Evolutionary conservation across 371 early-diverging fungal genomes (phyloP).

Genomic region (Dichotomocladium elegans): DNA sequence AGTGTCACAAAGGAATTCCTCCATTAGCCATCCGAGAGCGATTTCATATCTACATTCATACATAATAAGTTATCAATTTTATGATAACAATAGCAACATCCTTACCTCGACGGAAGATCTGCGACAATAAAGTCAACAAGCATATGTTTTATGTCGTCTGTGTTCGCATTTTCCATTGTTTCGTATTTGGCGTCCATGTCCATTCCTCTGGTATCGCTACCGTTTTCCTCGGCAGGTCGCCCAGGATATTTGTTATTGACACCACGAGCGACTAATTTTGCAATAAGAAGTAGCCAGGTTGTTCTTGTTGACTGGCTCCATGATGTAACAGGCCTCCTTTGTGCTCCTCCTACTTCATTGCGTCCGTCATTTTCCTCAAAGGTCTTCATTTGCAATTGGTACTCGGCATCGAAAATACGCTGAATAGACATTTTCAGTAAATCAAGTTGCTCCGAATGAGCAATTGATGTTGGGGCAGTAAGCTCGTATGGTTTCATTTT

Average conservation of each 20-base stretch:
- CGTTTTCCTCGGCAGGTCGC: not conserved
- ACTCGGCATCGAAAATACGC: conserved; percentile 34
- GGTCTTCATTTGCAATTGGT: conserved; percentile 5
- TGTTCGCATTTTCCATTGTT: conserved; percentile 3
- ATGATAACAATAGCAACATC: not conserved
- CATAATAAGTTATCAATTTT: not conserved
- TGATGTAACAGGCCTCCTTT: not conserved
- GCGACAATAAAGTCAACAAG: conserved; percentile 33
- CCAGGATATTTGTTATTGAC: conserved; percentile 1
- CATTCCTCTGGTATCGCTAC: not conserved
- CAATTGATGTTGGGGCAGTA: conserved; percentile 12
- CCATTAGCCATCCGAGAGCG: conserved; percentile 42
- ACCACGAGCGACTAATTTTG: conserved; percentile 32
- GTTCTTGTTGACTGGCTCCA: conserved; percentile 14
- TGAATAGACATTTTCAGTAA: conserved; percentile 35
- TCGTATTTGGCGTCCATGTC: conserved; percentile 1
- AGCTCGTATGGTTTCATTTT: conserved; percentile 42
- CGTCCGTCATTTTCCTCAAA: no score
- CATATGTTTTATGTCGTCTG: conserved; percentile 23
- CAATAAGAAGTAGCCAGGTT: conserved; percentile 26
- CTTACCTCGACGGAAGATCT: conserved; percentile 26
- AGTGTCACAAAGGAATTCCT: conserved; percentile 30
- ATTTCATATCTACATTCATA: conserved; percentile 29
- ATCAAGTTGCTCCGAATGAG: conserved; percentile 11
- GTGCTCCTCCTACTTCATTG: no score